Evolutionary conservation across 78 protist genomes (phyloP), one percentile per base, ranked within the genome.

Genomic region (Dictyostelium firmibasis): DNA sequence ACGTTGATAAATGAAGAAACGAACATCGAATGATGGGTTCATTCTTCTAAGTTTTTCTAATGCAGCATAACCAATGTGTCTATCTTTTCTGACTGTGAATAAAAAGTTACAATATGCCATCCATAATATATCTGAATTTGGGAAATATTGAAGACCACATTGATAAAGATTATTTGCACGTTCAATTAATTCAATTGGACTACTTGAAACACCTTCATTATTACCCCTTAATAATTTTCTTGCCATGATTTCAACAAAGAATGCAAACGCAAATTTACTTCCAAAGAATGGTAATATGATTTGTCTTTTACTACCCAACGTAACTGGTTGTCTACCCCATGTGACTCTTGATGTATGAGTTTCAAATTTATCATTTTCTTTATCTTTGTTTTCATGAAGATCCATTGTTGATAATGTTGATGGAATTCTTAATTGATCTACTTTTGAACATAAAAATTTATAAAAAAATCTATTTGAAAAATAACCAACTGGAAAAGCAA

Each of bases 101-200:
- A 89, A 70, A 33, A 70, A 89, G 69, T 89, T 89, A 16, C 79
- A 41, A 81, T 89, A 89, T 9, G 94, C 86, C 94, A 89, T 89
- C 94, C 94, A 89, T 25, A 89, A 38, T 1, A 89, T 6, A 27
- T 83, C 53, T 0, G 87, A 81, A 16, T 81, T 43, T 44, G 94
- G 94, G 86, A 69, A 89, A 33, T 89, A 89, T 41, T 89, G 94
- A 43, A 89, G 87, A 89, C 83, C 94, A 38, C 94, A 89, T 50
- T 89, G 94, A 27, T 81, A 89, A 0, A 89, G 25, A 33, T 79
- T 85, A 69, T 89, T 89, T 85, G 87, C 94, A 23, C 75, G 4
- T 14, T 89, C 94, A 47, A 89, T 69, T n/a, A n/a, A n/a, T n/a
- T n/a, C n/a, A n/a, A n/a, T n/a, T n/a, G n/a, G 67, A 33, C 82